Percentiles rank a stretch among this genome's conserved stretches.
Conservation (phyloP, 352 stramenopile genomes). For the Globisporangium irregulare region DNA sequence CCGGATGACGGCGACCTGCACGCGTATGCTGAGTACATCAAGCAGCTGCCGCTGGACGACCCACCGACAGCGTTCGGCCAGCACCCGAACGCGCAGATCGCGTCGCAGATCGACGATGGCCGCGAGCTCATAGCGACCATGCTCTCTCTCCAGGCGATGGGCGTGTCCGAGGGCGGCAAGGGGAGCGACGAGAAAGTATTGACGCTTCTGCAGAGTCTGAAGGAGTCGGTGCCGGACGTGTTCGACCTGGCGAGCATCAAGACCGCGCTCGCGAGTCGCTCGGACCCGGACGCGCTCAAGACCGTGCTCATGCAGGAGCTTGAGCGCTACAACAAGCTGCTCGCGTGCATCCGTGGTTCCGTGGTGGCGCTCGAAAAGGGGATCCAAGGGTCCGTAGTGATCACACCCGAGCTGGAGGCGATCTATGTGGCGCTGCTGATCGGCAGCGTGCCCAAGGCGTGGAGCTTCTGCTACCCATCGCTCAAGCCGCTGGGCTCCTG, state of each 20-base stretch:
- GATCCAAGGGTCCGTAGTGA: slow-evolving; percentile 93
- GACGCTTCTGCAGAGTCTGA: slow-evolving; percentile 72
- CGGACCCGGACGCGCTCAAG: slow-evolving; percentile 91
- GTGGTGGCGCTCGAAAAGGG: slow-evolving; percentile 88
- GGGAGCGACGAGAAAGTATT: slow-evolving; percentile 90
- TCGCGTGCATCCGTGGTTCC: slow-evolving; percentile 74
- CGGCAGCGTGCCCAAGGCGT: slow-evolving; percentile 85
- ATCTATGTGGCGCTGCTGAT: slow-evolving; percentile 91
- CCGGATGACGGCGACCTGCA: slow-evolving; percentile 89
- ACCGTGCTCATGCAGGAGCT: slow-evolving; percentile 94
- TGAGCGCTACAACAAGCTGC: slow-evolving; percentile 92
- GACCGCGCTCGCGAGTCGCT: slow-evolving; percentile 52
- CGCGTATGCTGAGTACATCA: slow-evolving; percentile 91
- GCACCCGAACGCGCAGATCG: slow-evolving; percentile 95
- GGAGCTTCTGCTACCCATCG: slow-evolving; percentile 93
- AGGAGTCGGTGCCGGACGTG: slow-evolving; percentile 86
- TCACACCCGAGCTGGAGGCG: slow-evolving; percentile 93
- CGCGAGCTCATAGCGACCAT: slow-evolving; percentile 89
- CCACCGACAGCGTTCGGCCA: slow-evolving; percentile 93
- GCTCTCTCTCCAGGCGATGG: slow-evolving; percentile 85
- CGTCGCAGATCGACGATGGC: slow-evolving; percentile 93
- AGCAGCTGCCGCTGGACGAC: slow-evolving; percentile 87
- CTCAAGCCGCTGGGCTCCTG: slow-evolving; percentile 92
- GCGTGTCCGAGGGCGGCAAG: slow-evolving; percentile 77
- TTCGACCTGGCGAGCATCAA: slow-evolving; percentile 89